phyloP scores from a whole-genome alignment of 139 green algal species.

The Chlamydomonas sp. region DNA sequence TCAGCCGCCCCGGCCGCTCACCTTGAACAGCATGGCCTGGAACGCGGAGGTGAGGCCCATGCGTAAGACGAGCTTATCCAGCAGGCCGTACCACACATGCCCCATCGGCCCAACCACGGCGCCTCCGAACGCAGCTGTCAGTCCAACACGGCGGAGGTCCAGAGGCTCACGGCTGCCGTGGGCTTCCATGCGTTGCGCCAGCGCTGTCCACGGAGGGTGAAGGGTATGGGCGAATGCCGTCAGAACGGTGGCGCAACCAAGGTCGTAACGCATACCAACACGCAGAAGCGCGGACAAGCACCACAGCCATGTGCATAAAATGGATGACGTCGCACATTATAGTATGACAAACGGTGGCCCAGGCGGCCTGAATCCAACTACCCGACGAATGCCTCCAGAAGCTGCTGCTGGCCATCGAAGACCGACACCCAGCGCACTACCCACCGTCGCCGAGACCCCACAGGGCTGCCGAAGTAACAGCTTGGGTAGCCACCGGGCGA shows the following conservation, averaged over 20 bases:
- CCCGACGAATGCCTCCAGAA: too few species aligned
- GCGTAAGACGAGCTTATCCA: constrained; percentile 33
- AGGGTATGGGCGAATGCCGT: too few species aligned
- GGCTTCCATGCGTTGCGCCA: constrained; percentile 19
- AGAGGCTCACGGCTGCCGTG: neutral
- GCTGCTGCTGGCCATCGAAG: too few species aligned
- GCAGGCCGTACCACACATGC: constrained; percentile 49
- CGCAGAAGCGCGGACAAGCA: too few species aligned
- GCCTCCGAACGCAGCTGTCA: constrained; percentile 55
- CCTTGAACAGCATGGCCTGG: constrained; percentile 26
- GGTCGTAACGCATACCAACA: too few species aligned
- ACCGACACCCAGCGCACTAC: too few species aligned
- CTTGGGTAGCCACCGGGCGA: constrained; percentile 49
- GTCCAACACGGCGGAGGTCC: constrained; percentile 34
- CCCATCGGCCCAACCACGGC: constrained; percentile 55
- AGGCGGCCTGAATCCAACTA: neutral
- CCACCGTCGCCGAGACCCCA: constrained; percentile 55
- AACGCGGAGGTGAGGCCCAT: neutral
- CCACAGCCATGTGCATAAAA: too few species aligned
- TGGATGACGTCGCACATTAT: neutral
- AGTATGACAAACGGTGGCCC: constrained; percentile 30
- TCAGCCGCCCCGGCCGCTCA: neutral
- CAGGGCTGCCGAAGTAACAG: constrained; percentile 39
- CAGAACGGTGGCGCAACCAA: too few species aligned
- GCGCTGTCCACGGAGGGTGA: neutral